Percentiles rank a stretch among this genome's conserved stretches.
phyloP scores from a whole-genome alignment of 352 stramenopile genomes.

The Phytophthora vignae region DNA sequence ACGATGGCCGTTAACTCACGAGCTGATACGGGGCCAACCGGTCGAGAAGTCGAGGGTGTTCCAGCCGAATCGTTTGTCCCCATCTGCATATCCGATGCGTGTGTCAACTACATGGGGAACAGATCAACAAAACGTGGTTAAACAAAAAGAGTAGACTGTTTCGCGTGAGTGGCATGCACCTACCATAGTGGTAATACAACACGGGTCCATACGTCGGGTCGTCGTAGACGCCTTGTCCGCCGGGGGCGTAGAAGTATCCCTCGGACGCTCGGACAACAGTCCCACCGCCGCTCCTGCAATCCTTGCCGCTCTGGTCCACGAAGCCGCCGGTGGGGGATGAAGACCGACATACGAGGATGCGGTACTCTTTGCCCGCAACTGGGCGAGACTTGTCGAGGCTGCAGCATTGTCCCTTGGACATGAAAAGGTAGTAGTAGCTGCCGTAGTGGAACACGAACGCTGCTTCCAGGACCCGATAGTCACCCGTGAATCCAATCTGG shows the following conservation, averaged over 20 bases:
- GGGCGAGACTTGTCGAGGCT: conserved; percentile 37
- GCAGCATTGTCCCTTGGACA: conserved; percentile 54
- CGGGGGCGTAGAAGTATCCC: conserved; percentile 48
- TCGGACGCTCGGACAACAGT: conserved; percentile 53
- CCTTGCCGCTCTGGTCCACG: conserved; percentile 43
- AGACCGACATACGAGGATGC: conserved; percentile 54
- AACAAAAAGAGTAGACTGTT: background rate
- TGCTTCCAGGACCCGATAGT: conserved; percentile 48
- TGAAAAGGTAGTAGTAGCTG: conserved; percentile 57
- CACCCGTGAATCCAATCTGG: conserved; percentile 41
- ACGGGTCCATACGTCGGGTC: conserved; percentile 52
- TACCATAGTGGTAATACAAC: conserved; percentile 67
- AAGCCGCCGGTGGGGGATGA: conserved; percentile 41
- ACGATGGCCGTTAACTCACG: background rate
- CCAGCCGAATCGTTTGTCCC: conserved; percentile 58
- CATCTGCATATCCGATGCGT: conserved; percentile 48
- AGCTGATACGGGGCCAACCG: conserved; percentile 48
- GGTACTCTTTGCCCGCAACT: conserved; percentile 53
- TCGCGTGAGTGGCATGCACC: background rate
- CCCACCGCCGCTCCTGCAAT: conserved; percentile 44
- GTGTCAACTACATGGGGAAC: conserved; percentile 43
- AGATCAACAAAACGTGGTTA: conserved; percentile 10
- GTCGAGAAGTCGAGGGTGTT: conserved; percentile 56
- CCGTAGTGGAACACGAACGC: conserved; percentile 48
- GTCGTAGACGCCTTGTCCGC: conserved; percentile 54